Conservation (phyloP, 257 asterid genomes). For the Solanum chilense region DNA sequence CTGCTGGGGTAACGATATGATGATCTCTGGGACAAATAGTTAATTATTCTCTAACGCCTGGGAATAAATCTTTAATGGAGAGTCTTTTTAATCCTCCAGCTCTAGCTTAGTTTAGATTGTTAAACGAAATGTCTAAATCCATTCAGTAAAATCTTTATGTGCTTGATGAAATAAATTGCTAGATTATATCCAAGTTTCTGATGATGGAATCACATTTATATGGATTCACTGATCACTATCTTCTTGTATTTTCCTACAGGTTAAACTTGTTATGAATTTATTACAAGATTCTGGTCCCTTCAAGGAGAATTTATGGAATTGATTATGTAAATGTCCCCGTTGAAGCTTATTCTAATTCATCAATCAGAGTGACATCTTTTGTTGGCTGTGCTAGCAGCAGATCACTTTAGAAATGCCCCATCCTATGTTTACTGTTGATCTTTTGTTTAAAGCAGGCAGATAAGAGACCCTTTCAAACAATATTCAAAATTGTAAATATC, state of each 20-base stretch:
- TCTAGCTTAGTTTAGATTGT: neutral
- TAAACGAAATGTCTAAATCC: too few relatives aligned
- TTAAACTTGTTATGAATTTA: conserved; percentile 59
- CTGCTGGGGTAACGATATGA: neutral
- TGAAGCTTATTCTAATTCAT: neutral
- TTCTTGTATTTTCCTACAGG: conserved; percentile 23
- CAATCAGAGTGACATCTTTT: neutral
- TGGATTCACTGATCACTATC: neutral
- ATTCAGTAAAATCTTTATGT: too few relatives aligned
- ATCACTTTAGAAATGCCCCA: neutral
- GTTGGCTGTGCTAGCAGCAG: neutral
- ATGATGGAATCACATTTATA: too few relatives aligned
- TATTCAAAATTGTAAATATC: neutral
- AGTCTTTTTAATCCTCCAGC: neutral
- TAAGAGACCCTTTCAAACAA: neutral
- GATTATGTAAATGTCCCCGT: neutral
- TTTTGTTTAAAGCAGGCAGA: neutral
- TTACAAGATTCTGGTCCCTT: conserved; percentile 78
- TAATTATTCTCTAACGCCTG: neutral
- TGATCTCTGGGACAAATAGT: neutral
- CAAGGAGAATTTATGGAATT: conserved; percentile 29
- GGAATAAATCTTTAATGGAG: neutral
- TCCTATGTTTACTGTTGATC: neutral
- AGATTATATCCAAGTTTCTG: too few relatives aligned
- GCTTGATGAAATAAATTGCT: too few relatives aligned